A percentile compares a stretch with the other conserved stretches of the same genome.
Conservation (phyloP, 805 yeast species). For the Schwanniomyces sp. region DNA sequence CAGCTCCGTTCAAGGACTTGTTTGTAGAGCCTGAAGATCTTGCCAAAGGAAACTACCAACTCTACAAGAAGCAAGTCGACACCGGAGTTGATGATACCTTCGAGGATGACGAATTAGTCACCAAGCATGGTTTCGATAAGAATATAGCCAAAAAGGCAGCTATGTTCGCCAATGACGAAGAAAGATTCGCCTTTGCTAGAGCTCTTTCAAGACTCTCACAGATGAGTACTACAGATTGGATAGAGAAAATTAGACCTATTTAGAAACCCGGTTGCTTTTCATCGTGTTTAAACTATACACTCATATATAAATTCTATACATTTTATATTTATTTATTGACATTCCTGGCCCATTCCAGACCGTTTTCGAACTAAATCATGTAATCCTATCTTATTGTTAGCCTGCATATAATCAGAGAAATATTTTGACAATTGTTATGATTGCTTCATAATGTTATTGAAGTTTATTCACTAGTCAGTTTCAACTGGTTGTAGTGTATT, state of each 20-base stretch:
- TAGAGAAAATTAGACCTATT: conserved; percentile 40
- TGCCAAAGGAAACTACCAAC: conserved; percentile 45
- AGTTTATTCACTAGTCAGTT: background rate
- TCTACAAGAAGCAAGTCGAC: conserved; percentile 41
- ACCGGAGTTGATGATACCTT: conserved; percentile 37
- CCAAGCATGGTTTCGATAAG: conserved; percentile 75
- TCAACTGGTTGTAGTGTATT: background rate
- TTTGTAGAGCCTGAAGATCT: conserved; percentile 80
- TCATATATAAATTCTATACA: background rate
- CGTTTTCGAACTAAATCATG: background rate
- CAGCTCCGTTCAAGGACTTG: conserved; percentile 77
- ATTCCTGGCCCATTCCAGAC: background rate
- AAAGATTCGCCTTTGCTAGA: conserved; percentile 93
- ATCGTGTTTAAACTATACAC: background rate
- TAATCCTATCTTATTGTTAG: background rate
- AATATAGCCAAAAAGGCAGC: conserved; percentile 68
- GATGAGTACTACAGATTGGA: conserved; percentile 94
- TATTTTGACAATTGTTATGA: background rate
- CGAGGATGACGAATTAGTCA: conserved; percentile 62
- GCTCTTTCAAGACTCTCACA: conserved; percentile 89
- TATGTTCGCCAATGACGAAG: conserved; percentile 90
- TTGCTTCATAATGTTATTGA: background rate
- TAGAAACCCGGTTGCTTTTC: background rate
- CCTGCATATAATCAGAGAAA: background rate
- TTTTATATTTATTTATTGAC: background rate